Percentiles rank a stretch among this genome's conserved stretches.
Evolutionary conservation across 31 red algal genomes (phyloP).

Genomic region (Porphyra umbilicalis): DNA sequence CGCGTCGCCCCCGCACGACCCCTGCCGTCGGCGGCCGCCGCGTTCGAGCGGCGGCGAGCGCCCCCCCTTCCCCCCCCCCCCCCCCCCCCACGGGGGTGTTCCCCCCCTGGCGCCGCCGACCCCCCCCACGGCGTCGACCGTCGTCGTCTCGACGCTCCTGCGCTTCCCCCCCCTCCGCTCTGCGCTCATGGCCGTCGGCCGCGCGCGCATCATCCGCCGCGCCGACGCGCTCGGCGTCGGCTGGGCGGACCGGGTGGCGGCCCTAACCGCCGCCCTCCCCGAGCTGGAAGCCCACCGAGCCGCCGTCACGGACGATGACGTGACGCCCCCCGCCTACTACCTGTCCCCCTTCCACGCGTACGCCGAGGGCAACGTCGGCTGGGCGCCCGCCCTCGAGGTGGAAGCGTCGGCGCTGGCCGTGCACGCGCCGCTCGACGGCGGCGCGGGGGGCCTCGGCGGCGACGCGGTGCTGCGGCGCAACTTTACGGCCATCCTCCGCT

Average conservation of each 20-base stretch:
- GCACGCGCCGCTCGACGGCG: constrained; percentile 7
- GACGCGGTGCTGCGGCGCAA: constrained; percentile 8
- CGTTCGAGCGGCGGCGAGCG: neutral
- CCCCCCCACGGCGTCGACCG: neutral
- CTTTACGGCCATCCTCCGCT: neutral
- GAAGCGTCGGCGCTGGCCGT: constrained; percentile 8
- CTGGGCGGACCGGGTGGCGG: neutral
- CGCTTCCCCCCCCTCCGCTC: neutral
- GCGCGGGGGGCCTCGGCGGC: neutral
- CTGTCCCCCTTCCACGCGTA: constrained; percentile 12
- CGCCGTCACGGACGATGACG: neutral
- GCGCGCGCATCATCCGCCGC: neutral
- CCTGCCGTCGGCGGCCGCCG: neutral
- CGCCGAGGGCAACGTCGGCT: constrained; percentile 18
- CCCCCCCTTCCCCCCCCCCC: neutral
- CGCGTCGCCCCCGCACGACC: neutral
- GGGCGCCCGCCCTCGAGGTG: constrained; percentile 20
- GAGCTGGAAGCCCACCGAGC: constrained; percentile 4
- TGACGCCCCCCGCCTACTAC: constrained; percentile 4
- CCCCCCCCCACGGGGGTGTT: neutral
- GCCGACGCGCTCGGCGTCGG: constrained; percentile 7
- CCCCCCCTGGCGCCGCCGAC: neutral
- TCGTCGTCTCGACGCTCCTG: neutral
- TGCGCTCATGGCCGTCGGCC: constrained; percentile 4
- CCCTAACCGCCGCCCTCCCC: neutral